These are phyloP conservation scores for Clarireedia sp. DNA, from an alignment of 2,329 filamentous ascomycete species.

Conservation along the genomic window DNA sequence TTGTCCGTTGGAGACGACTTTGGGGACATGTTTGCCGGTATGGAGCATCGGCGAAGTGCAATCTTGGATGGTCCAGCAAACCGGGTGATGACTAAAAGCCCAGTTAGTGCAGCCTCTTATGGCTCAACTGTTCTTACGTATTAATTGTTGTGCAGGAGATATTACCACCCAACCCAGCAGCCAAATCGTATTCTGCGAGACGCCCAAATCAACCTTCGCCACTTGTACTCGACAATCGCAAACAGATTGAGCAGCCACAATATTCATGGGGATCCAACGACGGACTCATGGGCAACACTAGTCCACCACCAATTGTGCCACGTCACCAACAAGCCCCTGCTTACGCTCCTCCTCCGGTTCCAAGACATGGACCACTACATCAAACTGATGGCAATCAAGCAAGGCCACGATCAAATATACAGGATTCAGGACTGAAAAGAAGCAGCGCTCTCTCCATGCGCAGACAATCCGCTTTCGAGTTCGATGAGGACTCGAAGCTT, in stretches of 20 bases:
- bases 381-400: slow-evolving; percentile 3
- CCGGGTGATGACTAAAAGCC: slow-evolving; percentile 22
- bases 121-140: background rate
- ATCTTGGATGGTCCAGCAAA: slow-evolving; percentile 21
- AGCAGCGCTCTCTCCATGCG: slow-evolving; percentile 24
- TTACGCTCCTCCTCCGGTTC: slow-evolving; percentile 2
- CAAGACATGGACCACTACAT: slow-evolving; percentile 6
- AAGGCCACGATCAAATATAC: slow-evolving; percentile 4
- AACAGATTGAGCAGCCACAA: slow-evolving; percentile 22
- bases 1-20: slow-evolving; percentile 30
- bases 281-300: slow-evolving; percentile 24
- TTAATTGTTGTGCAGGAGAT: slow-evolving; percentile 19
- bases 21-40: slow-evolving; percentile 29
- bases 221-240: slow-evolving; percentile 25
- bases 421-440: slow-evolving; percentile 21
- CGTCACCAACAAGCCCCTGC: slow-evolving; percentile 12
- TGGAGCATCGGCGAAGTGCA: slow-evolving; percentile 26
- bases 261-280: slow-evolving; percentile 29
- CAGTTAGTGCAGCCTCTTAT: slow-evolving; percentile 19
- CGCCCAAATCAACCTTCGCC: slow-evolving; percentile 23
- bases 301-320: slow-evolving; percentile 20
- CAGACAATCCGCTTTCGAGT: slow-evolving; percentile 24
- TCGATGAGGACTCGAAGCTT: slow-evolving; percentile 29
- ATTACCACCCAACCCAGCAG: slow-evolving; percentile 15
- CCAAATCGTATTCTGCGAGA: slow-evolving; percentile 15